phyloP scores from a whole-genome alignment of 139 green algal species.

The Yamagishiella unicocca region DNA sequence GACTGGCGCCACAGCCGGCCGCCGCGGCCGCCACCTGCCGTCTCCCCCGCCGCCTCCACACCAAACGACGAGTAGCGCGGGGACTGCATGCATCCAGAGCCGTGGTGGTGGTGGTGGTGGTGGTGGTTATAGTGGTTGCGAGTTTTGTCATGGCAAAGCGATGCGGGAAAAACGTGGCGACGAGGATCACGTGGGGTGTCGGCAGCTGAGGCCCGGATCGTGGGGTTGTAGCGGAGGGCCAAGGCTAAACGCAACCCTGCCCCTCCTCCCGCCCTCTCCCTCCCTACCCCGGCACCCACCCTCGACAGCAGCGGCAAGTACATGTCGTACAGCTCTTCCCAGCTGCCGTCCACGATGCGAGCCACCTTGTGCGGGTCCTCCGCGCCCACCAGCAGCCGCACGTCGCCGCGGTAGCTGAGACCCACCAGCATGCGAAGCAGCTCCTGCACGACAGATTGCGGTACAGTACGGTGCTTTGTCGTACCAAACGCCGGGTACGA shows the following conservation, averaged over 20 bases:
- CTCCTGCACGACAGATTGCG: too few species aligned
- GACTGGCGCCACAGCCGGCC: conserved; percentile 1
- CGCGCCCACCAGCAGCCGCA: conserved; percentile 81
- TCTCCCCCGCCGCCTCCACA: neutral
- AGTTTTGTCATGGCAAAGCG: too few species aligned
- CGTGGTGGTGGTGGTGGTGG: neutral
- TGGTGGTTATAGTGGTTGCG: too few species aligned
- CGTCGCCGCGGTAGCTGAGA: conserved; percentile 89
- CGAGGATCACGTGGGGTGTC: too few species aligned
- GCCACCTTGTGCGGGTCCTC: conserved; percentile 87
- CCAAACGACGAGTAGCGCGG: neutral
- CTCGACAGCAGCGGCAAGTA: conserved; percentile 64
- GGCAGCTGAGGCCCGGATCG: too few species aligned
- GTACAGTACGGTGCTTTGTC: too few species aligned
- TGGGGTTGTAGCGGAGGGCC: too few species aligned
- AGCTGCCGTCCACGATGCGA: conserved; percentile 75
- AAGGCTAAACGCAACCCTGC: too few species aligned
- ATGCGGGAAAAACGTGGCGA: too few species aligned
- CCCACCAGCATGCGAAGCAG: conserved; percentile 76
- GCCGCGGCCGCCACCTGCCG: neutral
- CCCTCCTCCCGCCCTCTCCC: neutral
- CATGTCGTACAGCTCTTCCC: conserved; percentile 45
- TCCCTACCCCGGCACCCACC: neutral
- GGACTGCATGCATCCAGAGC: neutral
- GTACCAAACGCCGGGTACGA: neutral